Evolutionary conservation across 2,329 filamentous ascomycete species (phyloP).

Genomic region (Dichotomopilus funicola): DNA sequence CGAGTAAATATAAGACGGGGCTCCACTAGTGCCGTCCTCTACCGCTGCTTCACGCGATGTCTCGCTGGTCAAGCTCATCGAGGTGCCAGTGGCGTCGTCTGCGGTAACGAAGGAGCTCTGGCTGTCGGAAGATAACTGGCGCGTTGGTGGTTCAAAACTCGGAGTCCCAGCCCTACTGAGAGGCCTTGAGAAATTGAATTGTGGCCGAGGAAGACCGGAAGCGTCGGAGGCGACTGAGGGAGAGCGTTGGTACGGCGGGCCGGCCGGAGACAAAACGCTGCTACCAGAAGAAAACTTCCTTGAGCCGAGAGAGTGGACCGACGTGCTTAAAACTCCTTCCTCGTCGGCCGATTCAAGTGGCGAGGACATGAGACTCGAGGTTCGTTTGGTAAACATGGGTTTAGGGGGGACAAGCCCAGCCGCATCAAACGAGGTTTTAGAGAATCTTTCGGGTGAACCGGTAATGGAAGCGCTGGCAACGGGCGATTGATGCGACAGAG

Average conservation of each 20-base stretch:
- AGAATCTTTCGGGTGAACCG: conserved; percentile 40
- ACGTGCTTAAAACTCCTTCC: conserved; percentile 52
- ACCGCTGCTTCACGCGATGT: conserved; percentile 51
- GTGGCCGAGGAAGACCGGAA: conserved; percentile 64
- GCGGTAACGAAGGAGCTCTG: conserved; percentile 54
- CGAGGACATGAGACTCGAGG: conserved; percentile 56
- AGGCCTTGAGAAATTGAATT: conserved; percentile 92
- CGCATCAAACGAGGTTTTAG: conserved; percentile 44
- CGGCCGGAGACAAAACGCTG: conserved; percentile 49
- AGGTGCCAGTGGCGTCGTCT: conserved; percentile 61
- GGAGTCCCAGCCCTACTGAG: conserved; percentile 67
- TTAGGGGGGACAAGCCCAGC: conserved; percentile 45
- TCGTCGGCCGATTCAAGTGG: conserved; percentile 64
- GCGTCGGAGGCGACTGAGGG: conserved; percentile 80
- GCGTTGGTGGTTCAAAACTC: conserved; percentile 48
- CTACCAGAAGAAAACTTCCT: conserved; percentile 73
- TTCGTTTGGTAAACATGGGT: conserved; percentile 43
- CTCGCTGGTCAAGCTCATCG: conserved; percentile 66
- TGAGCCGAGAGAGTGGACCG: conserved; percentile 57
- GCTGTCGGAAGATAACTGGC: conserved; percentile 61
- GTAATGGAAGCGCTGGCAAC: conserved; percentile 28
- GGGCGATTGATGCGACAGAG: conserved; percentile 31
- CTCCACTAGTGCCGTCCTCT: conserved; percentile 43
- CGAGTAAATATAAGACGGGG: conserved; percentile 77
- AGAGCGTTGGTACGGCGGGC: conserved; percentile 62